phyloP scores from a whole-genome alignment of 371 early-diverging fungal species.

The Haplosporangium sp. region DNA sequence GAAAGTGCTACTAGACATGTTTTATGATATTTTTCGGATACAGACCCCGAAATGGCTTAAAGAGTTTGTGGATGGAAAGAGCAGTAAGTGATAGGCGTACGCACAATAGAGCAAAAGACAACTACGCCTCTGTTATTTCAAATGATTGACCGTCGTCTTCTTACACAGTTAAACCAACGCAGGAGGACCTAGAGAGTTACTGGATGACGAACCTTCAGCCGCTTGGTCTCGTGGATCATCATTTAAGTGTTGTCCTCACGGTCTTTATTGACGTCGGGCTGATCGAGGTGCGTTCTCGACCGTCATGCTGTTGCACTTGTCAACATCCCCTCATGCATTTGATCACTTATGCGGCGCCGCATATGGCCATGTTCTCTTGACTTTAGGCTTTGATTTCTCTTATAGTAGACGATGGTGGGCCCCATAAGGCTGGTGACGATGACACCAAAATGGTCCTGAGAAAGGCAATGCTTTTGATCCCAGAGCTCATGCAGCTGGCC shows the following conservation, averaged over 20 bases:
- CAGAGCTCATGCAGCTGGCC: conserved; percentile 81
- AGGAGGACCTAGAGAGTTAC: conserved; percentile 38
- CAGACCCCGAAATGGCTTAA: conserved; percentile 70
- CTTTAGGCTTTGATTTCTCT: conserved; percentile 61
- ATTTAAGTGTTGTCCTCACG: conserved; percentile 75
- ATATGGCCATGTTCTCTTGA: not conserved
- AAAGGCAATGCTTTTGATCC: conserved; percentile 77
- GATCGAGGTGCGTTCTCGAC: conserved; percentile 65
- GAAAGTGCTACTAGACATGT: conserved; percentile 81
- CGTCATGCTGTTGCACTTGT: not conserved
- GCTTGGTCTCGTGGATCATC: conserved; percentile 77
- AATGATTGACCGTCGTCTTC: not conserved
- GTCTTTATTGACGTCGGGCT: conserved; percentile 86
- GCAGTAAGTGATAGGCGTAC: conserved; percentile 15
- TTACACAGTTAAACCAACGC: conserved; percentile 34
- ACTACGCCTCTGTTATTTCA: not conserved
- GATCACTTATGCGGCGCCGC: not conserved
- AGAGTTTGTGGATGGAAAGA: conserved; percentile 42
- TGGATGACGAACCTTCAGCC: conserved; percentile 34
- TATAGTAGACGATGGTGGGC: conserved; percentile 44
- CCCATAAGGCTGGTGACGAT: conserved; percentile 4
- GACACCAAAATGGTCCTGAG: conserved; percentile 48
- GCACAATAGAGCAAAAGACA: not conserved
- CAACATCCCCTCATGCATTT: no score
- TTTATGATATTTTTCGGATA: conserved; percentile 82